Percentiles rank a stretch among this genome's conserved stretches.
phyloP scores from a whole-genome alignment of 2,329 filamentous ascomycete species.

The Microdochium bolleyi region DNA sequence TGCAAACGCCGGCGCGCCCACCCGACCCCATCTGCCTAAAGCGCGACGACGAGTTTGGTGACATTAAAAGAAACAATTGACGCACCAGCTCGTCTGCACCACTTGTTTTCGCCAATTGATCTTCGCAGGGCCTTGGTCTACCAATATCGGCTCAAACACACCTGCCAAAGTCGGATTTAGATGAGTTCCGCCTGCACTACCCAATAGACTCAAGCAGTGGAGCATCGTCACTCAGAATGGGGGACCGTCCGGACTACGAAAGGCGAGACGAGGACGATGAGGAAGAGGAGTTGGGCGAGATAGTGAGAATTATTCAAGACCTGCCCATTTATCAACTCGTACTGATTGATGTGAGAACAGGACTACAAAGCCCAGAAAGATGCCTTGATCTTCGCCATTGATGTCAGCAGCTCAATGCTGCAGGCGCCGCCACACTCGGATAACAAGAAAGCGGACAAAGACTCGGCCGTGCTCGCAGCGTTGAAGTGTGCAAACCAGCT shows the following conservation, averaged over 20 bases:
- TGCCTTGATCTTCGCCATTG: conserved; percentile 95
- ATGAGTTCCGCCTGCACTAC: neutral
- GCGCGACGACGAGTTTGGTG: neutral
- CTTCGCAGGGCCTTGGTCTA: no score
- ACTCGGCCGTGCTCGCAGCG: conserved; percentile 74
- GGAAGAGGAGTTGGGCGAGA: conserved; percentile 60
- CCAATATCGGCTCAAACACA: no score
- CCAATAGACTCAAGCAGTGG: no score
- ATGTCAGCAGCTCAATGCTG: conserved; percentile 86
- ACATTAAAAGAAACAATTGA: neutral
- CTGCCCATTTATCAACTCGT: conserved; percentile 3
- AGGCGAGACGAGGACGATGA: conserved; percentile 57
- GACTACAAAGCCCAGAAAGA: conserved; percentile 90
- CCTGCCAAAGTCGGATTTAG: no score
- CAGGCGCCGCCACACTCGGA: conserved; percentile 51
- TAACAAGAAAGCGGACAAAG: conserved; percentile 69
- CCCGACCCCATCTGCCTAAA: conserved; percentile 17
- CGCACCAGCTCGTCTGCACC: neutral
- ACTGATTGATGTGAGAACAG: conserved; percentile 30
- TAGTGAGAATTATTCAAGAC: conserved; percentile 28
- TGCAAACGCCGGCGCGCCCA: conserved; percentile 9
- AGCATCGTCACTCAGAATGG: neutral
- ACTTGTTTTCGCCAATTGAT: no score
- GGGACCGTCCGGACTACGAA: conserved; percentile 30
- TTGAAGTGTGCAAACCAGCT: conserved; percentile 90